Base-by-base conservation (phyloP, 768 basidiomycete genomes). In the Lactarius pseudohatsudake region DNA sequence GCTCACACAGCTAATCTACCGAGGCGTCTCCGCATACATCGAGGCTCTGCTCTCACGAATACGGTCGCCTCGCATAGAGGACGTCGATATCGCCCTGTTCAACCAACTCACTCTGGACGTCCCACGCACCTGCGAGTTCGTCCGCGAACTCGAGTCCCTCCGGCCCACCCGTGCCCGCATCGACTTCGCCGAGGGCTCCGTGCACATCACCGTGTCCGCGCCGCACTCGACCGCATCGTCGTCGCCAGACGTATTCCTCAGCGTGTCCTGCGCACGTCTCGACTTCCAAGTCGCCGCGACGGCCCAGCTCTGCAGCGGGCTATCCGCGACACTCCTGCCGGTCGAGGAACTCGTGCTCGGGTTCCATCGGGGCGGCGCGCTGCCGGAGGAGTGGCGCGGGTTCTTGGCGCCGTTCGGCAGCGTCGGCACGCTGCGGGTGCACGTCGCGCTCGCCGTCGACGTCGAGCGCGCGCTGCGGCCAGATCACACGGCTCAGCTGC, bases 251-350 rank as follows among this genome's bases (percentile, higher is more conserved):
- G 30, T 64, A 6, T 56, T 45, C 7, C 34, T 59, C 26, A 11
- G 57, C 54, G 41, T 67, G 5, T 64, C 53, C 11, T 67, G 62
- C 10, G 1, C 40, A 22, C 58, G 43, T 11, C 16, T 67, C 36
- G 66, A 67, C 62, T 67, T 67, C 20, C 66, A 64, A 10, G 41
- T 64, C 6, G 55, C 66, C 20, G 57, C 53, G 7, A 56, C 58
- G 45, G 40, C 53, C 20, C 66, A 60, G 43, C 54, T 67, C 9
- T 67, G 62, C 34, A 34, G 18, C 10, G 20, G 32, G 20, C 41
- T 67, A 3, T 41, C 40, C 4, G 7, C 43, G 28, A 32, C 47
- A 5, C 43, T 62, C 36, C 20, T 32, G 8, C 20, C 32, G 9
- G 22, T 55, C 41, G 66, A 64, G 36, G 66, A 67, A 20, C 57